Percentiles rank a stretch among this genome's conserved stretches.
Conservation (phyloP, 148 eudicot genomes). For the Selenicereus undatus region DNA sequence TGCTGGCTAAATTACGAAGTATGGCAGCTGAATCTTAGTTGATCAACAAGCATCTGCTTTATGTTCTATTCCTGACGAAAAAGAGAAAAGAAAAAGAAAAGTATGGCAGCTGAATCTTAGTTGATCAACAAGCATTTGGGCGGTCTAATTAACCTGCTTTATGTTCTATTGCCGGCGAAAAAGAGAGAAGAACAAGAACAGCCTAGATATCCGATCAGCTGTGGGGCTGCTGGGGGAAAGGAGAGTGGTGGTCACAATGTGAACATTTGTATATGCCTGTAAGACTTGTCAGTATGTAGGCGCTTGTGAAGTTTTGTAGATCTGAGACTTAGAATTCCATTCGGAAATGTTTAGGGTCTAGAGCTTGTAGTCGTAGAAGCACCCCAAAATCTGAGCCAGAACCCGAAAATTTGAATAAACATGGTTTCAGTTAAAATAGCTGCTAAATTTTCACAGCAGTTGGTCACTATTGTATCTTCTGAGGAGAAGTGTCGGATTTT, state of each 20-base stretch:
- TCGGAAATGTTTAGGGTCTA: not conserved
- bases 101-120: conserved; percentile 27
- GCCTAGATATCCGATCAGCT: not conserved
- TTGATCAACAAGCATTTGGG: not conserved
- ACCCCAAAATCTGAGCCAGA: not conserved
- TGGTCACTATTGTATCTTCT: no score
- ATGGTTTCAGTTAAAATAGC: no score
- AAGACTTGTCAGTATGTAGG: not conserved
- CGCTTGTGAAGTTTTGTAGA: not conserved
- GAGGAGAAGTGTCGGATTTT: no score
- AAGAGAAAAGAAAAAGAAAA: not conserved
- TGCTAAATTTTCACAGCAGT: no score
- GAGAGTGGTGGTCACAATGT: conserved; percentile 1
- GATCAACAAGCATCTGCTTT: not conserved
- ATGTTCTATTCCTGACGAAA: not conserved
- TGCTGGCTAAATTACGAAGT: conserved; percentile 37
- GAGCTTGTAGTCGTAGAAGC: not conserved
- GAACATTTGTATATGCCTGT: conserved; percentile 3
- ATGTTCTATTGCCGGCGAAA: not conserved
- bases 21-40: conserved; percentile 26
- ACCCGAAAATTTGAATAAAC: no score
- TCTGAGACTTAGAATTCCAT: not conserved
- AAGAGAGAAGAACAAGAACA: no score
- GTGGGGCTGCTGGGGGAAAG: not conserved
- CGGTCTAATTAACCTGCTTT: not conserved